Evolutionary conservation across 1,284 basidiomycete genomes (phyloP).

Genomic region (Austropuccinia psidii): DNA sequence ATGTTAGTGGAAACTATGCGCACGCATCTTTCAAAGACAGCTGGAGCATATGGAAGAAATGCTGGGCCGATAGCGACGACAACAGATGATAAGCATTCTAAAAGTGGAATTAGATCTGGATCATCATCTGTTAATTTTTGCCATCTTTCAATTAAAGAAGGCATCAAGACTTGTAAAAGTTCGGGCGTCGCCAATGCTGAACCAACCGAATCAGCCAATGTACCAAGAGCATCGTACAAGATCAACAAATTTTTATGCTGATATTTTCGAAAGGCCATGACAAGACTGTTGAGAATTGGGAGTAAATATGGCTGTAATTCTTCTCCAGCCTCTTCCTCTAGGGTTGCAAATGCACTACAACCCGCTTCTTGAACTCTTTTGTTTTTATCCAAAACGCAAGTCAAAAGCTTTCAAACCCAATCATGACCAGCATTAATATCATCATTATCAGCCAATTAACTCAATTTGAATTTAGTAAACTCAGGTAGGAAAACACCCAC

Average conservation of each 20-base stretch:
- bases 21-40: conserved; percentile 87
- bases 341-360: conserved; percentile 94
- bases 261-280: conserved; percentile 94
- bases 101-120: conserved; percentile 82
- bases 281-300: conserved; percentile 87
- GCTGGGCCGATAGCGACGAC: conserved; percentile 91
- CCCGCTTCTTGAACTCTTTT: conserved; percentile 99
- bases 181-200: conserved; percentile 72
- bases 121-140: conserved; percentile 78
- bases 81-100: conserved; percentile 96
- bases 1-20: conserved; percentile 75
- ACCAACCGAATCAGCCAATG: conserved; percentile 92
- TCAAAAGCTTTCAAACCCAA: conserved; percentile 71
- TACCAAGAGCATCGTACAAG: conserved; percentile 94
- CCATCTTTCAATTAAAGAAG: conserved; percentile 85
- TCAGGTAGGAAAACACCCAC: conserved; percentile 55
- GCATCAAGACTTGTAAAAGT: conserved; percentile 93
- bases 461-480: too few relatives aligned
- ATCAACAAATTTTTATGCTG: conserved; percentile 99
- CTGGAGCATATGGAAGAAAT: conserved; percentile 79
- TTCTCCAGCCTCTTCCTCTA: conserved; percentile 91
- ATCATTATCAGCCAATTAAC: too few relatives aligned
- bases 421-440: conserved; percentile 12
- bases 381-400: conserved; percentile 98
- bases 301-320: conserved; percentile 88